Evolutionary conservation across 192 early-diverging fungal species (phyloP).

Genomic region (Coemansia sp.): DNA sequence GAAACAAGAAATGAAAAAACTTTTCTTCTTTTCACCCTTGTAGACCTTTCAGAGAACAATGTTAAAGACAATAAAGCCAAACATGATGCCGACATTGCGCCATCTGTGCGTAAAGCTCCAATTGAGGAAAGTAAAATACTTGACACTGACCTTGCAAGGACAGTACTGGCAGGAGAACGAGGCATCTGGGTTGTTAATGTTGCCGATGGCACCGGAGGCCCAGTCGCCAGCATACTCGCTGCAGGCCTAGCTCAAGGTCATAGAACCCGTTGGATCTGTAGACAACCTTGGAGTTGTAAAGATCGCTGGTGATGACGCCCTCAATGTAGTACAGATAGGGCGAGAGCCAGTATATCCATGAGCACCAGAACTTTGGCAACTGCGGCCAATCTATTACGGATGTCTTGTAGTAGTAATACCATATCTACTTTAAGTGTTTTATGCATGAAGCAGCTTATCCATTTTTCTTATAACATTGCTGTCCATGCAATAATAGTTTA

Average conservation of each 20-base stretch:
- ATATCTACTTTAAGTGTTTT: too few relatives aligned
- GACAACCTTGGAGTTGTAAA: constrained; percentile 51
- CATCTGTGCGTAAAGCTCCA: constrained; percentile 62
- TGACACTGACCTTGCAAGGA: constrained; percentile 47
- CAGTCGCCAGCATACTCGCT: constrained; percentile 51
- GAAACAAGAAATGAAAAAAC: neutral
- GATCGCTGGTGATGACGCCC: constrained; percentile 60
- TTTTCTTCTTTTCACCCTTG: constrained; percentile 50
- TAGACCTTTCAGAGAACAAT: constrained; percentile 41
- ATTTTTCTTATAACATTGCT: too few relatives aligned
- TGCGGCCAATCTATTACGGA: too few relatives aligned
- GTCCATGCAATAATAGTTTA: too few relatives aligned
- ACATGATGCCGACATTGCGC: constrained; percentile 66
- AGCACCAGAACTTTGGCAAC: constrained; percentile 65
- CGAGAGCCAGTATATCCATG: constrained; percentile 66
- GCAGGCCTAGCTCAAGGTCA: constrained; percentile 54
- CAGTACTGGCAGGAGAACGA: constrained; percentile 58
- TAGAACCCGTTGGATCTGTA: constrained; percentile 55
- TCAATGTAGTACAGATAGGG: constrained; percentile 65
- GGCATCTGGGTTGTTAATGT: constrained; percentile 44
- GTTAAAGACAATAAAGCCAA: constrained; percentile 61
- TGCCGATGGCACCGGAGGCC: constrained; percentile 40
- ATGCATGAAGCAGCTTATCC: too few relatives aligned
- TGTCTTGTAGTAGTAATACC: too few relatives aligned
- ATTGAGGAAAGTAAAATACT: constrained; percentile 41